Base-by-base conservation (phyloP, 371 early-diverging fungal species). In the Mucor irregularis region DNA sequence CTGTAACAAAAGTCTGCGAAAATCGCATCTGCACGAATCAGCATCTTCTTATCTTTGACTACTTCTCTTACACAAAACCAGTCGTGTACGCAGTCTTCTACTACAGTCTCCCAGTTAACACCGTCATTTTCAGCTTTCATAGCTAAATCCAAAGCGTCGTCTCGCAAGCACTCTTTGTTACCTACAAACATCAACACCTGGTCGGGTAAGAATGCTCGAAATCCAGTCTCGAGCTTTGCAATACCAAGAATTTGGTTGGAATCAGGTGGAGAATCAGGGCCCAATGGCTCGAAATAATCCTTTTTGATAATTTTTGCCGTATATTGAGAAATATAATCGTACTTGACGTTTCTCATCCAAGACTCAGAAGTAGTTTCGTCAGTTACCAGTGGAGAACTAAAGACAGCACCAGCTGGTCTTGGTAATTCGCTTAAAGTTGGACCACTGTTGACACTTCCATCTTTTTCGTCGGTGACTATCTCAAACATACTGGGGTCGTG, bases 61-160 rank as follows among this genome's bases (percentile, higher is more conserved):
- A 73, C 70, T 54, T 77, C 77, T 13, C 73, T 56, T 1, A 77
- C 67, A 48, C 68, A 68, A 49, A 77, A 77, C 77, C 77, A 77
- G 43, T 77, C 71, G 49, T 77, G 74, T 1, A 73, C 74, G 29
- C 68, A 67, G 22, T 71, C 69, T 37, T 77, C 77, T 6, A 69
- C 46, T 0, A 77, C 59, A 0, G 55, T 65, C 49, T 77, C 58
- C 52, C 68, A 68, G 11, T 61, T 31, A 4, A 76, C 64, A 10
- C 71, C 69, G 14, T 76, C 73, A 1, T 62, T 49, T 29, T 73
- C 62, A n/a, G 71, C 66, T 49, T 69, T 73, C 25, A 55, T 53
- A 10, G 68, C 77, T 10, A 77, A 31, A 29, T 71, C 66, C 21
- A 73, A 35, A 1, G 68, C 68, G 46, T 76, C 77, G 37, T 76